Base-by-base conservation (phyloP, 148 eudicot species). In the Camellia japonica region DNA sequence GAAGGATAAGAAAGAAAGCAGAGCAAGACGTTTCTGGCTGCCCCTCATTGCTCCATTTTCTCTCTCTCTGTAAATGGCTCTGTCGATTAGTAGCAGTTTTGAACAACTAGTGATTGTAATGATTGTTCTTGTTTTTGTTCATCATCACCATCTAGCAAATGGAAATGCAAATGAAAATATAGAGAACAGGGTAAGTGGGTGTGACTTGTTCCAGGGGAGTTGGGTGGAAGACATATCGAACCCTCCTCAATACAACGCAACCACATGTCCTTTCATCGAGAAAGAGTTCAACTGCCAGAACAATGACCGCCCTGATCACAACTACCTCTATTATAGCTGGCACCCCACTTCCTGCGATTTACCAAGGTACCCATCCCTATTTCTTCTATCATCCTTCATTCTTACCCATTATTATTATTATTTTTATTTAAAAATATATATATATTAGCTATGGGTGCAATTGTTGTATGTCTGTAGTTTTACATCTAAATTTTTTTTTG, bases 201-300 rank as follows among this genome's bases (percentile, higher is more conserved):
- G 79, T 43, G 56, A 76, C 69, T 14, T 76, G 58, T 76, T 76
- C 54, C 10, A 62, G 1, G 79, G 79, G 43, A 76, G 58, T 62
- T 76, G 79, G 79, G 58, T 76, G 18, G 3, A 30, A 11, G 79
- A 76, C 44, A 55, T 42, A 19, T 46, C 67, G 0, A 46, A 5
- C 44, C 79, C 79, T 46, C 79, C 15, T 12, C 38, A 30, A 30
- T 76, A 76, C 79, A 5, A 76, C 19, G 9, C 4, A 4, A 14
- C 56, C 69, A 62, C n/a, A 13, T 76, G 79, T 62, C 79, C 79
- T 7, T 76, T 76, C 79, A 76, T 76, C 55, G 56, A 62, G 42
- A 76, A 76, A 38, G 68, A 76, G 69, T 76, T 76, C 69, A 47
- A 63, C 20, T 76, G 79, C 69, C 55, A 43, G 58, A 20, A 44